A percentile compares a stretch with the other conserved stretches of the same genome.
Evolutionary conservation across 164 flowering plant species (phyloP).

Genomic region (Aristolochia fimbriata): DNA sequence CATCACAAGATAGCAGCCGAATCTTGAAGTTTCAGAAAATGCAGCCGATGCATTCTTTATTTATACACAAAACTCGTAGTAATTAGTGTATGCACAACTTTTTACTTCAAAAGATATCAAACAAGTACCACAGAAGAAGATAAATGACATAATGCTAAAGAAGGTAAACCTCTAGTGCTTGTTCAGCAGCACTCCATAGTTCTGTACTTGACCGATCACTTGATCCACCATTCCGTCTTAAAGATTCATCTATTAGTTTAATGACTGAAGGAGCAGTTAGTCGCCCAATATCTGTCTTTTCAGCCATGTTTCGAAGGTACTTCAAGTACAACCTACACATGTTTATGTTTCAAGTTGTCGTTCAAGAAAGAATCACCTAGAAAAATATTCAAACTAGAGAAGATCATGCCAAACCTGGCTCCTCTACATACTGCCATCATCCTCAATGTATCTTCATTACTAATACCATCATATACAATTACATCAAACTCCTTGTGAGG

Average conservation of each 20-base stretch:
- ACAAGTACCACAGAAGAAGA: constrained; percentile 2
- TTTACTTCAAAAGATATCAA: neutral
- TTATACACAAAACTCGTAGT: neutral
- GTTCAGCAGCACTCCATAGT: constrained; percentile 63
- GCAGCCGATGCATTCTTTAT: constrained; percentile 64
- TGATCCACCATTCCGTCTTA: constrained; percentile 30
- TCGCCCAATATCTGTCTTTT: constrained; percentile 85
- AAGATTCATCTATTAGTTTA: constrained; percentile 62
- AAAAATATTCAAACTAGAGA: neutral
- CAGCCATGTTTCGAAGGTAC: constrained; percentile 62
- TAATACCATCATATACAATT: constrained; percentile 69
- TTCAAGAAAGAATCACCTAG: constrained; percentile 2
- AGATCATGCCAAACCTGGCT: constrained; percentile 43
- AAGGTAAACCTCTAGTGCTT: constrained; percentile 43
- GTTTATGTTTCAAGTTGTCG: constrained; percentile 3
- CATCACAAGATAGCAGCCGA: constrained; percentile 66
- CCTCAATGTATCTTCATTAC: constrained; percentile 70
- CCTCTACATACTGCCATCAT: constrained; percentile 58
- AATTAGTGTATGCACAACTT: neutral
- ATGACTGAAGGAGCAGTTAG: constrained; percentile 73
- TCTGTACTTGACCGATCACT: constrained; percentile 56
- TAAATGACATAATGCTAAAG: neutral
- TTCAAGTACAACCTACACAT: constrained; percentile 69
- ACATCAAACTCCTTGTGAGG: constrained; percentile 43
- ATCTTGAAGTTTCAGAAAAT: constrained; percentile 41